Conservation (phyloP, 495 filamentous ascomycete species). For the Podospora tetraspora region DNA sequence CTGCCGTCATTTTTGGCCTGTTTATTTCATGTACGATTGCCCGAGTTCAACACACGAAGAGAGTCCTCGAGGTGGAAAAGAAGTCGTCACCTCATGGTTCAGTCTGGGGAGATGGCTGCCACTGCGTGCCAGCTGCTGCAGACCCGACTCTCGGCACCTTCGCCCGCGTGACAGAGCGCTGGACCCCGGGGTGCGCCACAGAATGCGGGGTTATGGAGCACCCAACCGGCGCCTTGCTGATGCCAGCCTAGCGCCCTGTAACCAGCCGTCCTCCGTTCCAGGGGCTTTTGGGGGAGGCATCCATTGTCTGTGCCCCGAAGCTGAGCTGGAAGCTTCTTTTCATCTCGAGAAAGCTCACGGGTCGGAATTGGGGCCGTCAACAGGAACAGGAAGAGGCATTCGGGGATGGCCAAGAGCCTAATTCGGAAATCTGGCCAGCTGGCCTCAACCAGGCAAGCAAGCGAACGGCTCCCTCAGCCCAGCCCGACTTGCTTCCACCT, state of each 20-base stretch:
- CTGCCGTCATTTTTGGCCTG: neutral
- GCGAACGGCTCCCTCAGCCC: neutral
- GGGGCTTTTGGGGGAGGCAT: neutral
- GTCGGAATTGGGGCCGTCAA: neutral
- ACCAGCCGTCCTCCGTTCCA: slow-evolving; percentile 4
- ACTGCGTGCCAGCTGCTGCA: neutral
- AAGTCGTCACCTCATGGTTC: neutral
- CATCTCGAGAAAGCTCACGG: slow-evolving; percentile 9
- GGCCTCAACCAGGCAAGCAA: neutral
- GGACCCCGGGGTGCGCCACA: slow-evolving; percentile 3
- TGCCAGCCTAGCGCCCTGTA: slow-evolving; percentile 18
- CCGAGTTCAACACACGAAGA: neutral
- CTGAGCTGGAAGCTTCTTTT: slow-evolving; percentile 14
- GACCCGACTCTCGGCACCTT: neutral
- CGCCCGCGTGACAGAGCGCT: neutral
- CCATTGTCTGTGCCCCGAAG: slow-evolving; percentile 12
- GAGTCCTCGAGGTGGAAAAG: neutral
- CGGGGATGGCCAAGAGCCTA: neutral
- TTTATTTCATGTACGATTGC: neutral
- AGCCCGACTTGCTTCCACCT: too few species aligned
- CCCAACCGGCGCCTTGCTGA: slow-evolving; percentile 16
- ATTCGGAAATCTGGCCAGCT: neutral
- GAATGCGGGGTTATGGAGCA: slow-evolving; percentile 28
- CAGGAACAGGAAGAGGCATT: neutral
- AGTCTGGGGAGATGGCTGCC: neutral